These are phyloP conservation scores for Podila clonocystis DNA, from an alignment of 192 early-diverging fungal species.

Conservation along the genomic window DNA sequence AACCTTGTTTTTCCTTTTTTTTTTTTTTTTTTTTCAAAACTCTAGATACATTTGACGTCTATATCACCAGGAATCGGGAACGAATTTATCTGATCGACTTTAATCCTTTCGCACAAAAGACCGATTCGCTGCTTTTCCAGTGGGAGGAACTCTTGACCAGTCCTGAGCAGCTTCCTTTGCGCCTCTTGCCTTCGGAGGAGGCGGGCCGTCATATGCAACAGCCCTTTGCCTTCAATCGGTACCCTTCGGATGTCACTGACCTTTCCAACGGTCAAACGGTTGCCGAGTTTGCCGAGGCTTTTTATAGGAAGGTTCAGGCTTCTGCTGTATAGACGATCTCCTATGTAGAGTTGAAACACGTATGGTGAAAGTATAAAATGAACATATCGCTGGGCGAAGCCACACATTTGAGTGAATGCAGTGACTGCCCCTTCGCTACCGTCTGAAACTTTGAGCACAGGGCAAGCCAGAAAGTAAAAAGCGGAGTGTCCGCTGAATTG, in stretches of 20 bases:
- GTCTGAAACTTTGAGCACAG: too few relatives aligned
- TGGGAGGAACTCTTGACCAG: slow-evolving; percentile 80
- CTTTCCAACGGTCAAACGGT: slow-evolving; percentile 74
- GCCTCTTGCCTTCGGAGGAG: slow-evolving; percentile 51
- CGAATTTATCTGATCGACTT: slow-evolving; percentile 89
- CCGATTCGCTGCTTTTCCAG: slow-evolving; percentile 84
- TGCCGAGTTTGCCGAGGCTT: slow-evolving; percentile 75
- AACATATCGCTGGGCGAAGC: too few relatives aligned
- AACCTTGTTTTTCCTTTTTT: slow-evolving; percentile 3
- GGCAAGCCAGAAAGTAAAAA: too few relatives aligned
- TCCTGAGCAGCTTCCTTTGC: slow-evolving; percentile 48
- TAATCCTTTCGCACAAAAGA: slow-evolving; percentile 84
- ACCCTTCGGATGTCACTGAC: slow-evolving; percentile 80
- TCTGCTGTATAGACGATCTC: neutral
- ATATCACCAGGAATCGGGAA: slow-evolving; percentile 69
- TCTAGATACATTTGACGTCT: slow-evolving; percentile 91
- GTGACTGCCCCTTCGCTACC: too few relatives aligned
- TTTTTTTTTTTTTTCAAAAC: slow-evolving; percentile 1
- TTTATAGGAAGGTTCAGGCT: slow-evolving; percentile 54
- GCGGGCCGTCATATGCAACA: slow-evolving; percentile 51
- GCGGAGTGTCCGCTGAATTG: too few relatives aligned
- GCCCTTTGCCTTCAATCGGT: slow-evolving; percentile 69
- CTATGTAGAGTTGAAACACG: too few relatives aligned
- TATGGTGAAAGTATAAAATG: too few relatives aligned
- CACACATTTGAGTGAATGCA: too few relatives aligned